Conservation (phyloP, 805 yeast species). For the Torulaspora microellipsoides region DNA sequence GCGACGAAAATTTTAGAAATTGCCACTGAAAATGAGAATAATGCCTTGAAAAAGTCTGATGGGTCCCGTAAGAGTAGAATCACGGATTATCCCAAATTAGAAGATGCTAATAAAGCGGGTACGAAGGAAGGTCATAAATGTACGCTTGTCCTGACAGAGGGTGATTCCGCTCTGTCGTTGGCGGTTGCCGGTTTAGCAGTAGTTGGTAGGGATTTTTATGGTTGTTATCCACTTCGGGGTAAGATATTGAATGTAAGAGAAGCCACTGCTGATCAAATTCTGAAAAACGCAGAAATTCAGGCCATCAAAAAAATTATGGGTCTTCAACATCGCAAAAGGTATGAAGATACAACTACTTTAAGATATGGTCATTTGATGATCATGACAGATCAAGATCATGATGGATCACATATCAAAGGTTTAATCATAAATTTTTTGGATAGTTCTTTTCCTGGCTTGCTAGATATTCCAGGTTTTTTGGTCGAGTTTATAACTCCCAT, state of each 20-base stretch:
- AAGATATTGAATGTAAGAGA: conserved; percentile 92
- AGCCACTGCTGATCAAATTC: conserved; percentile 91
- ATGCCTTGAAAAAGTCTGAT: conserved; percentile 80
- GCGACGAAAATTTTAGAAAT: conserved; percentile 67
- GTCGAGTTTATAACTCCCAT: conserved; percentile 95
- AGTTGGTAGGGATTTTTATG: conserved; percentile 92
- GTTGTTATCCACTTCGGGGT: conserved; percentile 94
- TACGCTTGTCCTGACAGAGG: conserved; percentile 91
- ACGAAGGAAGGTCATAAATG: conserved; percentile 88
- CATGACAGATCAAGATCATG: conserved; percentile 99
- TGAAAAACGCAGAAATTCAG: conserved; percentile 90
- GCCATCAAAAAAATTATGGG: conserved; percentile 96
- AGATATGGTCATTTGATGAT: conserved; percentile 97
- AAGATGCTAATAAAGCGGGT: conserved; percentile 96
- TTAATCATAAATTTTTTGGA: conserved; percentile 89
- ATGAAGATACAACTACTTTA: conserved; percentile 65
- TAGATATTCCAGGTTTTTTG: conserved; percentile 86
- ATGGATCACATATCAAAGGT: conserved; percentile 97
- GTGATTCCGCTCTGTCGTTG: conserved; percentile 88
- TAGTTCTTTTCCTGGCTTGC: conserved; percentile 87
- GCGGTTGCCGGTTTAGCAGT: conserved; percentile 94
- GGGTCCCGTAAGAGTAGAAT: conserved; percentile 81
- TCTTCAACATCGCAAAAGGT: conserved; percentile 83
- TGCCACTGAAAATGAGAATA: conserved; percentile 85
- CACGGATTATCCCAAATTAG: conserved; percentile 83